These are phyloP conservation scores for Neophaeococcomyces aloes DNA, from an alignment of 2,329 filamentous ascomycete genomes.

Conservation along the genomic window DNA sequence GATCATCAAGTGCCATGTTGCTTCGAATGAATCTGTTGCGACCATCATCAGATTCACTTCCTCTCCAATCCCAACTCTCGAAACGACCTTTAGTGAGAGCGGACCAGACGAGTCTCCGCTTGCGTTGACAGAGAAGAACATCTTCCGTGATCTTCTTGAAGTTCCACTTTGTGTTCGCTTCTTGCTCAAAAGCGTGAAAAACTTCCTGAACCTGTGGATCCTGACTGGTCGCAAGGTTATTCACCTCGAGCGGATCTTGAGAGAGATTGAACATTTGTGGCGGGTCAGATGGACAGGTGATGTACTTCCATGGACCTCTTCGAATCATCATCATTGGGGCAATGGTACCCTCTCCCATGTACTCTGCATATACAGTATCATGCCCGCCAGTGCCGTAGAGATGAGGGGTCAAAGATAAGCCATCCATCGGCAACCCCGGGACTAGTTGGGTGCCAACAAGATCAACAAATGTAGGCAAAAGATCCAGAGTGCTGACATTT, in stretches of 20 bases:
- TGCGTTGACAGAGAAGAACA: constrained; percentile 67
- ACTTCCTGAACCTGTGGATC: constrained; percentile 29
- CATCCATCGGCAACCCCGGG: constrained; percentile 70
- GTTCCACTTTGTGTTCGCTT: constrained; percentile 69
- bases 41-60: constrained; percentile 47
- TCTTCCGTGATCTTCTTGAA: constrained; percentile 64
- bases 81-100: constrained; percentile 67
- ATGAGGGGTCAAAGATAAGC: constrained; percentile 69
- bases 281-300: constrained; percentile 72
- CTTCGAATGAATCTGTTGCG: constrained; percentile 67
- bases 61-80: constrained; percentile 67
- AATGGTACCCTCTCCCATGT: constrained; percentile 85
- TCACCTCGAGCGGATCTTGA: constrained; percentile 64
- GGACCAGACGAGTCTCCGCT: constrained; percentile 66
- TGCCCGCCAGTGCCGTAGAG: constrained; percentile 49
- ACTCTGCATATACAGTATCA: constrained; percentile 88
- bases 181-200: constrained; percentile 54
- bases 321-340: constrained; percentile 90
- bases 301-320: constrained; percentile 80
- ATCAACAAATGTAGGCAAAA: constrained; percentile 79
- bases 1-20: constrained; percentile 67
- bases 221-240: constrained; percentile 50
- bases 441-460: constrained; percentile 62
- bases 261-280: constrained; percentile 75
- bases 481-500: constrained; percentile 84